phyloP scores from a whole-genome alignment of 2,329 filamentous ascomycete genomes.

The Talaromyces sp. region DNA sequence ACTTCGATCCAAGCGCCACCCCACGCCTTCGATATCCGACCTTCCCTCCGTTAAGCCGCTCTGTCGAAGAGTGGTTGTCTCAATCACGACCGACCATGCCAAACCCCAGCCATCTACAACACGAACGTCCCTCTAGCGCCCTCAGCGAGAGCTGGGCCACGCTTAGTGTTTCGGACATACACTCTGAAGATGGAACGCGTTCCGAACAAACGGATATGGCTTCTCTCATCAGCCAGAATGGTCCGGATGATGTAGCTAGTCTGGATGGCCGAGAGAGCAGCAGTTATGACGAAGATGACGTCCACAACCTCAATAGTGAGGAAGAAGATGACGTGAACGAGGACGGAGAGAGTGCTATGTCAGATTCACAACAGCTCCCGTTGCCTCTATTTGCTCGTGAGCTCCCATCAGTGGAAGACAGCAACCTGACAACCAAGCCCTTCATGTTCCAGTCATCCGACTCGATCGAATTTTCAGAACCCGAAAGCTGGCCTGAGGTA shows the following conservation, averaged over 20 bases:
- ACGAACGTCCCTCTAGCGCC: slow-evolving; percentile 29
- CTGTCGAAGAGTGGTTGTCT: slow-evolving; percentile 42
- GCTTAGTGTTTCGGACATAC: slow-evolving; percentile 42
- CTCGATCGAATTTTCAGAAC: slow-evolving; percentile 44
- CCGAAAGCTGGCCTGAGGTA: slow-evolving; percentile 38
- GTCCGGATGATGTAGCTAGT: slow-evolving; percentile 45
- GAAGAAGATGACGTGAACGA: slow-evolving; percentile 36
- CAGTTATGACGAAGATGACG: slow-evolving; percentile 35
- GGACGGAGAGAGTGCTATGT: slow-evolving; percentile 30
- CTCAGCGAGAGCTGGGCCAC: slow-evolving; percentile 49
- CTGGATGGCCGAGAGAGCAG: slow-evolving; percentile 39
- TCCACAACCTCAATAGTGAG: slow-evolving; percentile 36
- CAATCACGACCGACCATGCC: slow-evolving; percentile 41
- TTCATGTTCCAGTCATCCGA: slow-evolving; percentile 32
- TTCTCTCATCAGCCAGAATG: slow-evolving; percentile 43
- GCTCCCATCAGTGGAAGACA: slow-evolving; percentile 33
- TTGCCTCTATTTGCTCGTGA: slow-evolving; percentile 28
- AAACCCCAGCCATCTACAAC: slow-evolving; percentile 30
- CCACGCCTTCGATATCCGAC: slow-evolving; percentile 42
- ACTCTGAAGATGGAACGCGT: slow-evolving; percentile 44
- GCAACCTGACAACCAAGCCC: slow-evolving; percentile 35
- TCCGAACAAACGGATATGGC: slow-evolving; percentile 45
- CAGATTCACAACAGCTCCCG: slow-evolving; percentile 31
- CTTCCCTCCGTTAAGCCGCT: slow-evolving; percentile 37
- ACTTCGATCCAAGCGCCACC: slow-evolving; percentile 26